Conservation (phyloP, 495 filamentous ascomycete genomes). For the Penicillium mononematosum region DNA sequence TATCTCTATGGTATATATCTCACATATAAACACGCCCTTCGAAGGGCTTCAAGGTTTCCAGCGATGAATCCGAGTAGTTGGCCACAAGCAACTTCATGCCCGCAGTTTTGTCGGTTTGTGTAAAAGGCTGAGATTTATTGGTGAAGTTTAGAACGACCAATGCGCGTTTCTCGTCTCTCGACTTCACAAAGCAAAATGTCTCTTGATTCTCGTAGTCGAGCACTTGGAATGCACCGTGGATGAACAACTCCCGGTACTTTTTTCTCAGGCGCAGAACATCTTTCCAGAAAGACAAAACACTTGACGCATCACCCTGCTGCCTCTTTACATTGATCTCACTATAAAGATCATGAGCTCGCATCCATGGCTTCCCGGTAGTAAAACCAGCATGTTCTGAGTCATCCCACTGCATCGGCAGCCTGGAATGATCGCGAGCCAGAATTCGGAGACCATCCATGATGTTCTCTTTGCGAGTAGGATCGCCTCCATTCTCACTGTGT, state of each 20-base stretch:
- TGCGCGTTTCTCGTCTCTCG: conserved; percentile 8
- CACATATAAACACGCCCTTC: conserved; percentile 26
- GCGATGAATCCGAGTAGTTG: conserved; percentile 11
- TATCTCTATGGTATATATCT: neutral
- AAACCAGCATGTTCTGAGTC: conserved; percentile 43
- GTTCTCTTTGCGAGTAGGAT: conserved; percentile 15
- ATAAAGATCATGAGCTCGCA: conserved; percentile 49
- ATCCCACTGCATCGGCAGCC: conserved; percentile 63
- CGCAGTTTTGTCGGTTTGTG: neutral
- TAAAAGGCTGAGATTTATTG: conserved; percentile 16
- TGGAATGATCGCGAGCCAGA: conserved; percentile 44
- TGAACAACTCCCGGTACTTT: conserved; percentile 48
- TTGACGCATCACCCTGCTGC: conserved; percentile 36
- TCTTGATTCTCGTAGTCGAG: conserved; percentile 36
- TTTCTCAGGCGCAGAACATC: conserved; percentile 44
- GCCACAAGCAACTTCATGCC: conserved; percentile 20
- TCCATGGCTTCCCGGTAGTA: conserved; percentile 46
- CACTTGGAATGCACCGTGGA: conserved; percentile 53
- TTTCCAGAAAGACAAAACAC: conserved; percentile 50
- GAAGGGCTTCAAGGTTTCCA: conserved; percentile 15
- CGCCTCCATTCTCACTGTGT: conserved; percentile 5
- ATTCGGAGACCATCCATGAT: conserved; percentile 28
- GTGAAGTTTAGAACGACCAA: conserved; percentile 30
- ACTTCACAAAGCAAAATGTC: conserved; percentile 33
- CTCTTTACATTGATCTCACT: conserved; percentile 43